Conservation (phyloP, 768 basidiomycete genomes). For the Pleurotus citrinopileatus region DNA sequence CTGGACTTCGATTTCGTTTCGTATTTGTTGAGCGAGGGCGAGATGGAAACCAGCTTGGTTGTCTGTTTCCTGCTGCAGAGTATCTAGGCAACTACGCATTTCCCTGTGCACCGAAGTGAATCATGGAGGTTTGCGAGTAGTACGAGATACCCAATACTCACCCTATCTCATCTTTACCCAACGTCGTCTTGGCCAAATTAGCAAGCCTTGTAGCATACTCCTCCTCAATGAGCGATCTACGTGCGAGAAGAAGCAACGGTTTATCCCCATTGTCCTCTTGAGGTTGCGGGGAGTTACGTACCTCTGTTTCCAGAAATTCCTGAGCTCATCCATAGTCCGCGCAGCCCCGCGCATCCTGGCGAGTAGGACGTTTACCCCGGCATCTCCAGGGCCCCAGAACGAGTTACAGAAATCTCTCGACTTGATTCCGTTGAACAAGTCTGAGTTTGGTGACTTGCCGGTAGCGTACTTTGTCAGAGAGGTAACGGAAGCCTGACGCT, state of each 20-base stretch:
- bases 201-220: conserved; percentile 87
- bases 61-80: conserved; percentile 79
- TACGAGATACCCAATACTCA: conserved; percentile 35
- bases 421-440: conserved; percentile 30
- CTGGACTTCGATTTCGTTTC: conserved; percentile 70
- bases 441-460: conserved; percentile 43
- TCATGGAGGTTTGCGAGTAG: background rate
- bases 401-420: conserved; percentile 92
- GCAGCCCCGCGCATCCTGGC: conserved; percentile 86
- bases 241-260: background rate
- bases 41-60: conserved; percentile 73
- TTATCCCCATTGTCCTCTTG: background rate
- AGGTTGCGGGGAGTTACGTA: conserved; percentile 43
- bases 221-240: conserved; percentile 86
- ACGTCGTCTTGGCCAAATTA: conserved; percentile 69
- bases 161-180: conserved; percentile 95
- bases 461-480: conserved; percentile 73
- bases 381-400: conserved; percentile 90
- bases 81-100: conserved; percentile 76
- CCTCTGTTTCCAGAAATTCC: conserved; percentile 93
- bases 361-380: conserved; percentile 87
- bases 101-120: conserved; percentile 50
- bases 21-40: conserved; percentile 71
- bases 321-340: conserved; percentile 87
- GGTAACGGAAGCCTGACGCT: conserved; percentile 79